phyloP scores from a whole-genome alignment of 2,329 filamentous ascomycete genomes.

The Fusarium sacchari region DNA sequence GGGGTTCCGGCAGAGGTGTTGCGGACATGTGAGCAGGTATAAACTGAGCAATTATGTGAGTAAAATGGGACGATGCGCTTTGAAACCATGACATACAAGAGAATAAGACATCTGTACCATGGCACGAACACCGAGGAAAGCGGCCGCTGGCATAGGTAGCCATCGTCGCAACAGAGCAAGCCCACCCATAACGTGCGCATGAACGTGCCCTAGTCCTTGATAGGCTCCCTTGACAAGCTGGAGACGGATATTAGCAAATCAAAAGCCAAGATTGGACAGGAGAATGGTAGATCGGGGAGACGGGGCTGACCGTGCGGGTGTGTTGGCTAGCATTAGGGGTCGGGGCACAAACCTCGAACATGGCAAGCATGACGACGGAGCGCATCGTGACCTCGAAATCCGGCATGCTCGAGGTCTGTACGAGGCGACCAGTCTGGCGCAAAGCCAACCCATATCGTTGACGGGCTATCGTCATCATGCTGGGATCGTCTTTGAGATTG shows the following conservation, averaged over 20 bases:
- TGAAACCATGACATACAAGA: conserved; percentile 54
- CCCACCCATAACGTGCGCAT: conserved; percentile 68
- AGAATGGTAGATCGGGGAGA: conserved; percentile 6
- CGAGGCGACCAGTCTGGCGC: conserved; percentile 55
- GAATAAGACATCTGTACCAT: conserved; percentile 67
- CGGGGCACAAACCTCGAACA: conserved; percentile 65
- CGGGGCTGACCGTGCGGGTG: conserved; percentile 21
- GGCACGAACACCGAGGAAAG: conserved; percentile 59
- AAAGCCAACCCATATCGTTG: conserved; percentile 66
- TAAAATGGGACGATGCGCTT: not conserved
- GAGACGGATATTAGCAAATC: conserved; percentile 26
- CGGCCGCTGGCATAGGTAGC: conserved; percentile 51
- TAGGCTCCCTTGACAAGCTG: conserved; percentile 59
- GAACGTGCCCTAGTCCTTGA: conserved; percentile 60
- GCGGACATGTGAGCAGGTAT: conserved; percentile 56
- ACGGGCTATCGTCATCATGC: conserved; percentile 58
- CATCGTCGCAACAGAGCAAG: conserved; percentile 64
- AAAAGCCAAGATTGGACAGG: not conserved
- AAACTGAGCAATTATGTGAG: conserved; percentile 49
- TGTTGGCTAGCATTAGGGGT: conserved; percentile 1
- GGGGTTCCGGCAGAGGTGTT: conserved; percentile 52
- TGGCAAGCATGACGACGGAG: conserved; percentile 65
- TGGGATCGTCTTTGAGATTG: conserved; percentile 60
- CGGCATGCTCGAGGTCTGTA: conserved; percentile 48
- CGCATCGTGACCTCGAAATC: conserved; percentile 59